Conservation (phyloP, 176 grass and related monocot genomes). For the Hyparrhenia diplandra region DNA sequence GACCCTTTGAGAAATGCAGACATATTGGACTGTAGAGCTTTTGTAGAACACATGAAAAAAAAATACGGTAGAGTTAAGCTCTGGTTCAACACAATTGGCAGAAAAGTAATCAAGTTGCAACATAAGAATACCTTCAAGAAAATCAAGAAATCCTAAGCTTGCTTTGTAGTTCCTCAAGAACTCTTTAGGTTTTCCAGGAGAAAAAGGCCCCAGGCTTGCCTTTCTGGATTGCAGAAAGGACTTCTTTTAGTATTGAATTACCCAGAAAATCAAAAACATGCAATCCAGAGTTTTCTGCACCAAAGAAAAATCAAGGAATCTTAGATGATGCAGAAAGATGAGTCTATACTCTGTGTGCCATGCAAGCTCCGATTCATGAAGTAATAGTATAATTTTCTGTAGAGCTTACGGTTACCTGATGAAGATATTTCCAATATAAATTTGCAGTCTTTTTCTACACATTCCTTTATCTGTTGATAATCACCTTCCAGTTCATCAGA, state of each 20-base stretch:
- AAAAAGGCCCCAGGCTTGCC: conserved; percentile 87
- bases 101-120: neutral
- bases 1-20: neutral
- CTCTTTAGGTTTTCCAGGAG: conserved; percentile 86
- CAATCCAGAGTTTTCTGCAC: conserved; percentile 90
- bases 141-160: conserved; percentile 80
- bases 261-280: conserved; percentile 99
- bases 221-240: conserved; percentile 79
- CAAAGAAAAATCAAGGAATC: neutral
- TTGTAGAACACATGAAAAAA: conserved; percentile 16
- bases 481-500: conserved; percentile 73
- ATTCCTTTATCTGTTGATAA: conserved; percentile 75
- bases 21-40: neutral
- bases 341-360: neutral
- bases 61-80: neutral
- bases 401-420: conserved; percentile 43
- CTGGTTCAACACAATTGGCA: neutral
- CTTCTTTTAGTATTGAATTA: conserved; percentile 97
- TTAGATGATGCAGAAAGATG: conserved; percentile 25
- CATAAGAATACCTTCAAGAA: conserved; percentile 80
- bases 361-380: neutral
- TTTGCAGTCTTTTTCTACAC: conserved; percentile 89
- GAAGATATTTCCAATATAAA: conserved; percentile 97
- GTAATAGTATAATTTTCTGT: neutral
- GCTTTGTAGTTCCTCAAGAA: conserved; percentile 96